phyloP scores from a whole-genome alignment of 2,329 filamentous ascomycete genomes.

The Aspergillus brunneoviolaceus region DNA sequence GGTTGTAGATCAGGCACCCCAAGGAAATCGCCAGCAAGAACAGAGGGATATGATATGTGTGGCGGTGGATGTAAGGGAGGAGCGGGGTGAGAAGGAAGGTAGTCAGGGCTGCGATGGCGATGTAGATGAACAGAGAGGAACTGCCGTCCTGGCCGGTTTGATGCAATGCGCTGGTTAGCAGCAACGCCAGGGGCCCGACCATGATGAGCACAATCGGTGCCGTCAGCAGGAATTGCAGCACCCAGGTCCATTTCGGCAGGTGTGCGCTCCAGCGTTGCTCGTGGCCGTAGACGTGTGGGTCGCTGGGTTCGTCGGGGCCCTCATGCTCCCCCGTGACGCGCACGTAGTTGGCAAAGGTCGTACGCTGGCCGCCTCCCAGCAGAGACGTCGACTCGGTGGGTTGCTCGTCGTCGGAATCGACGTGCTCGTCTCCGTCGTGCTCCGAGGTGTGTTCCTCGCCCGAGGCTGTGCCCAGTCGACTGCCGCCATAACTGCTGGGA shows the following conservation, averaged over 20 bases:
- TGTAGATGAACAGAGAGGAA: conserved; percentile 67
- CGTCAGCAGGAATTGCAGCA: conserved; percentile 78
- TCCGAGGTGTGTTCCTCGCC: conserved; percentile 41
- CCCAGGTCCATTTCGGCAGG: conserved; percentile 82
- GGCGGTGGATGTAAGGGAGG: conserved; percentile 81
- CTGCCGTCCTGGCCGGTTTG: conserved; percentile 87
- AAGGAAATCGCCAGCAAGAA: conserved; percentile 72
- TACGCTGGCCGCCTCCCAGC: conserved; percentile 50
- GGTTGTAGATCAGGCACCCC: conserved; percentile 80
- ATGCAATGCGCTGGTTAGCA: conserved; percentile 68
- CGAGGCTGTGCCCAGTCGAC: conserved; percentile 44
- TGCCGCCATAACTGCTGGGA: conserved; percentile 40
- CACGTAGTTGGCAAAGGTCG: conserved; percentile 58
- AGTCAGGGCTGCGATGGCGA: conserved; percentile 66
- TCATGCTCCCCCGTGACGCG: conserved; percentile 33
- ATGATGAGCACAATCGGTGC: conserved; percentile 76
- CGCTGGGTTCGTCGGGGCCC: conserved; percentile 26
- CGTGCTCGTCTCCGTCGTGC: conserved; percentile 38
- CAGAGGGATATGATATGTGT: conserved; percentile 77
- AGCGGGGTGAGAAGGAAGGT: conserved; percentile 73
- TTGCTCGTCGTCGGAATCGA: conserved; percentile 38
- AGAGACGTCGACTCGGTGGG: conserved; percentile 59
- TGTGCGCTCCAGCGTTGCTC: conserved; percentile 85
- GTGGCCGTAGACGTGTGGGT: conserved; percentile 56
- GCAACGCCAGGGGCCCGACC: conserved; percentile 71